These are phyloP conservation scores for Cryoendolithus antarcticus DNA, from an alignment of 2,329 filamentous ascomycete species.

Conservation along the genomic window DNA sequence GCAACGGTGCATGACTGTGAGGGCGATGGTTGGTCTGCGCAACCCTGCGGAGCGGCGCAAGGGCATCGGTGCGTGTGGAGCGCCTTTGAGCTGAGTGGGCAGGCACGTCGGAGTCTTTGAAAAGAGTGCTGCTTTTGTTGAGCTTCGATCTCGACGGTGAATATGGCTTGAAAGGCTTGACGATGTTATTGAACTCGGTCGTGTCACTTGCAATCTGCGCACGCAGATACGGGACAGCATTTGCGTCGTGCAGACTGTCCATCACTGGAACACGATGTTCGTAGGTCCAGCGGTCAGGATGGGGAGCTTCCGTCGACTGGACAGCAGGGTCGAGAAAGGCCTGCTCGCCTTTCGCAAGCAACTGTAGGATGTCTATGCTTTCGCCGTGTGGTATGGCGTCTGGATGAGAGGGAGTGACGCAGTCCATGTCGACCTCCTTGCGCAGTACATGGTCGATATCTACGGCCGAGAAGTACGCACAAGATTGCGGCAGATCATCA, in stretches of 20 bases:
- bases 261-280: constrained; percentile 65
- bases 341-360: constrained; percentile 58
- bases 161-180: constrained; percentile 40
- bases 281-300: constrained; percentile 54
- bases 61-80: background rate
- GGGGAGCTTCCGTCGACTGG: constrained; percentile 44
- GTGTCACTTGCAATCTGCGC: constrained; percentile 74
- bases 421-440: constrained; percentile 98
- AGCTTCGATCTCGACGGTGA: background rate
- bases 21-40: constrained; percentile 1
- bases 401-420: constrained; percentile 77
- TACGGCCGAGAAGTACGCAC: constrained; percentile 89
- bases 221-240: constrained; percentile 47
- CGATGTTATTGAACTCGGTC: constrained; percentile 58
- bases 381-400: constrained; percentile 72
- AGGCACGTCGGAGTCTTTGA: background rate
- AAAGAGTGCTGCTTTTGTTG: background rate
- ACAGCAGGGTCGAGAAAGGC: constrained; percentile 58
- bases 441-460: constrained; percentile 92
- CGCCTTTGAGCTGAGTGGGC: constrained; percentile 1
- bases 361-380: constrained; percentile 66
- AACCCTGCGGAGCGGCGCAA: background rate
- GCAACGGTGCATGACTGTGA: constrained; percentile 1
- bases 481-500: constrained; percentile 82
- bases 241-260: constrained; percentile 43